Evolutionary conservation across 2,329 filamentous ascomycete species (phyloP), one percentile per base, ranked within the genome.

Genomic region (Fusarium ambrosium): DNA sequence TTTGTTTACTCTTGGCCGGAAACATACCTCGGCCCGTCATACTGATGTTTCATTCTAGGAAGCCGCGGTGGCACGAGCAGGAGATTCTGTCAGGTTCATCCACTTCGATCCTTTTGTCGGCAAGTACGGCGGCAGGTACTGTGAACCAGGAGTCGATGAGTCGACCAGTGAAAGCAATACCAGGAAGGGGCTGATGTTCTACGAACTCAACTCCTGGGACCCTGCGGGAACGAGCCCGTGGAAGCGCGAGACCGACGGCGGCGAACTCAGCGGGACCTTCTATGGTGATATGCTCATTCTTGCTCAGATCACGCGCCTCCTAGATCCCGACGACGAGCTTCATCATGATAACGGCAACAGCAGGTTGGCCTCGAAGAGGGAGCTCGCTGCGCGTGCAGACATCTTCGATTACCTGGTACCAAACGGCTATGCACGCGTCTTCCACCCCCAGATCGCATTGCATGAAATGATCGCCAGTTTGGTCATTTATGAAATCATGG

Each of bases 271-370:
- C 18, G 67, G 64, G 7, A 67, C 67, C 20, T 69, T 69, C 5
- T 66, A 62, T 18, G 67, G 67, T 14, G 59, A 69, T 7, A 67
- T 69, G 67, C 67, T 69, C n/a, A 66, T 62, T 16, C 29, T 62
- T n/a, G 62, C 43, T 18, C 27, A 66, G 7, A 58, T 69, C 32
- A 69, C 67, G 1, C 29, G 27, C 3, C 58, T 65, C 6, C 8
- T 69, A 8, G 62, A 69, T n/a, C 62, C 67, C 7, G 2, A 69
- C 1, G 62, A 62, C 14, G 56, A 69, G 45, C 67, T 69, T 51
- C 68, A 67, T 2, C 64, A 67, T 11, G 41, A 34, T 34, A 34
- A 60, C 24, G 63, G 22, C 22, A n/a, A 11, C n/a, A 6, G 27
- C 0, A 36, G 59, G 4, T 20, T 16, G 18, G 27, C 39, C 16